phyloP scores from a whole-genome alignment of 2,329 filamentous ascomycete genomes.

The Huntiella savannae region DNA sequence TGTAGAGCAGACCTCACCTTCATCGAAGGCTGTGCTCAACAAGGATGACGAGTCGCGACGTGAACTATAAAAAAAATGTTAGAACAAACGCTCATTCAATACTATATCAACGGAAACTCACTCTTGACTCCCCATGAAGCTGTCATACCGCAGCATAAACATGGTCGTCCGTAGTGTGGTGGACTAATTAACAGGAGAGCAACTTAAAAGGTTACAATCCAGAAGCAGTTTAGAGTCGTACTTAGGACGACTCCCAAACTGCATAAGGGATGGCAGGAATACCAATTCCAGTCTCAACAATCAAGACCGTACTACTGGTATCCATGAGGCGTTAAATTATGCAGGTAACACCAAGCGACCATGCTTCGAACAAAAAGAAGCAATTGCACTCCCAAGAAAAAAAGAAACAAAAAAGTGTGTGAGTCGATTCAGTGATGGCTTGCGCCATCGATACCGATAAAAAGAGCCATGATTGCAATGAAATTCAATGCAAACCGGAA shows the following conservation, averaged over 20 bases:
- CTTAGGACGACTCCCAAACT: neutral
- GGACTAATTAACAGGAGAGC: neutral
- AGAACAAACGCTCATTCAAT: neutral
- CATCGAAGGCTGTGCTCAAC: neutral
- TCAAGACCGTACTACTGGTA: slow-evolving; percentile 3
- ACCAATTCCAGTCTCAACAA: slow-evolving; percentile 2
- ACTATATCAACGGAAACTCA: neutral
- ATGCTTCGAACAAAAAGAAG: too few relatives aligned
- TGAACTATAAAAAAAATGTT: neutral
- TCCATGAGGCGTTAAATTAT: neutral
- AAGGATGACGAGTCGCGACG: neutral
- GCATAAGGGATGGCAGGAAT: too few relatives aligned
- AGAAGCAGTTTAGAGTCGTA: slow-evolving; percentile 4
- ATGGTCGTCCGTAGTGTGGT: slow-evolving; percentile 4
- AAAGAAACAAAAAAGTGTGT: too few relatives aligned
- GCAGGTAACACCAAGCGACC: too few relatives aligned
- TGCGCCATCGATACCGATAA: too few relatives aligned
- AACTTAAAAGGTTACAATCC: neutral
- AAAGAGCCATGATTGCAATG: too few relatives aligned
- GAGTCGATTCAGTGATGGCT: too few relatives aligned
- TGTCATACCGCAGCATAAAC: neutral
- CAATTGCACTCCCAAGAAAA: too few relatives aligned
- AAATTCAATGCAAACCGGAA: too few relatives aligned
- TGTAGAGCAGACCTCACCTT: too few relatives aligned
- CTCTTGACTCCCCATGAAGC: slow-evolving; percentile 1